These are phyloP conservation scores for Yamadazyma kanchanaburiensis DNA, from an alignment of 1,139 yeast genomes.

Conservation along the genomic window DNA sequence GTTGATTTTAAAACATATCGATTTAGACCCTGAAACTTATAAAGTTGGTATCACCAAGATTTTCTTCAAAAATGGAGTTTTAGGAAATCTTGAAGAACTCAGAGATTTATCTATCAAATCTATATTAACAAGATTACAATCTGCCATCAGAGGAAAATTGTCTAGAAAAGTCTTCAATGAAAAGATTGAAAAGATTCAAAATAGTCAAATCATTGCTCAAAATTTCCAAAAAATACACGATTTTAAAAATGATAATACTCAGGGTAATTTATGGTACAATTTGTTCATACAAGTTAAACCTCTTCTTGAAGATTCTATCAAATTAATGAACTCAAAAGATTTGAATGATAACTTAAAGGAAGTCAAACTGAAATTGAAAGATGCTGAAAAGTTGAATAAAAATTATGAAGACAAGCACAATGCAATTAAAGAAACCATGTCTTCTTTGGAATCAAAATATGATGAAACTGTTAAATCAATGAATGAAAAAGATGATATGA, in stretches of 20 bases:
- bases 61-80: constrained; percentile 90
- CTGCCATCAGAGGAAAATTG: constrained; percentile 62
- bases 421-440: constrained; percentile 45
- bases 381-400: constrained; percentile 38
- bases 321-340: constrained; percentile 52
- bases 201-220: constrained; percentile 65
- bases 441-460: constrained; percentile 43
- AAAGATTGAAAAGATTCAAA: constrained; percentile 59
- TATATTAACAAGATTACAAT: constrained; percentile 61
- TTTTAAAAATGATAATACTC: constrained; percentile 23
- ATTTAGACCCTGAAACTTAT: constrained; percentile 61
- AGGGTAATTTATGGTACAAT: constrained; percentile 75
- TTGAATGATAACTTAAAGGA: constrained; percentile 49
- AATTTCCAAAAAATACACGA: constrained; percentile 57
- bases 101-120: constrained; percentile 64
- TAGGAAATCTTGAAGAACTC: constrained; percentile 78
- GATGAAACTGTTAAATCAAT: constrained; percentile 23
- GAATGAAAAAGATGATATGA: constrained; percentile 22
- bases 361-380: constrained; percentile 35
- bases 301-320: constrained; percentile 61
- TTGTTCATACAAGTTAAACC: constrained; percentile 75
- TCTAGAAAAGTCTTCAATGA: constrained; percentile 52
- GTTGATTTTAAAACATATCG: constrained; percentile 56
- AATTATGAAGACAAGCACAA: constrained; percentile 48
- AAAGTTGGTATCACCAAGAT: constrained; percentile 84